phyloP scores from a whole-genome alignment of 2,329 filamentous ascomycete species.

The Beauveria sp. region DNA sequence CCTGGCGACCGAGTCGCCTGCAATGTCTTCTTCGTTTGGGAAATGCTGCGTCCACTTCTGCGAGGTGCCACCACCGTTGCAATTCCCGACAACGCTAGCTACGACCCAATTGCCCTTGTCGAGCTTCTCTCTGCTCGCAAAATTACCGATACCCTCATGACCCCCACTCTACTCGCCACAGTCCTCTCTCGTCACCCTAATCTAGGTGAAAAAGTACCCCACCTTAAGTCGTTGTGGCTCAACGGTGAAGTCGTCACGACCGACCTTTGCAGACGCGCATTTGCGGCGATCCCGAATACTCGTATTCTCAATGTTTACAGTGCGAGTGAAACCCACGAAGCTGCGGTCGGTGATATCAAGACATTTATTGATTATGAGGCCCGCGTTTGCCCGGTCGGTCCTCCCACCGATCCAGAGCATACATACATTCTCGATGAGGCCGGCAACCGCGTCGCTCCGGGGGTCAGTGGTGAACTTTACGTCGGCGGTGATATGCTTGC shows the following conservation, averaged over 20 bases:
- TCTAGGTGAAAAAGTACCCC: conserved; percentile 54
- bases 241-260: conserved; percentile 79
- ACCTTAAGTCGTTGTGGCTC: conserved; percentile 66
- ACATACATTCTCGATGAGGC: conserved; percentile 67
- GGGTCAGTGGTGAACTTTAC: conserved; percentile 64
- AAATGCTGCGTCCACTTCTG: conserved; percentile 69
- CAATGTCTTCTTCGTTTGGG: conserved; percentile 85
- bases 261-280: conserved; percentile 62
- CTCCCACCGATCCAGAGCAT: conserved; percentile 57
- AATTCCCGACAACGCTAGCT: conserved; percentile 69
- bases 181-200: conserved; percentile 63
- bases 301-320: conserved; percentile 75
- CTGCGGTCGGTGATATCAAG: conserved; percentile 67
- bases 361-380: conserved; percentile 57
- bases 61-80: conserved; percentile 69
- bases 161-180: conserved; percentile 68
- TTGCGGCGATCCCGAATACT: conserved; percentile 59
- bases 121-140: conserved; percentile 57
- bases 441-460: conserved; percentile 54
- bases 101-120: conserved; percentile 67
- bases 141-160: conserved; percentile 78
- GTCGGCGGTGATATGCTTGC: conserved; percentile 68
- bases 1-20: conserved; percentile 75
- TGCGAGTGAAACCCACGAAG: conserved; percentile 74
- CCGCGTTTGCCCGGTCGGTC: conserved; percentile 66